Evolutionary conservation across 1,139 yeast genomes (phyloP), one percentile per base, ranked within the genome.

Genomic region (Nakaseomyces bracarensis): DNA sequence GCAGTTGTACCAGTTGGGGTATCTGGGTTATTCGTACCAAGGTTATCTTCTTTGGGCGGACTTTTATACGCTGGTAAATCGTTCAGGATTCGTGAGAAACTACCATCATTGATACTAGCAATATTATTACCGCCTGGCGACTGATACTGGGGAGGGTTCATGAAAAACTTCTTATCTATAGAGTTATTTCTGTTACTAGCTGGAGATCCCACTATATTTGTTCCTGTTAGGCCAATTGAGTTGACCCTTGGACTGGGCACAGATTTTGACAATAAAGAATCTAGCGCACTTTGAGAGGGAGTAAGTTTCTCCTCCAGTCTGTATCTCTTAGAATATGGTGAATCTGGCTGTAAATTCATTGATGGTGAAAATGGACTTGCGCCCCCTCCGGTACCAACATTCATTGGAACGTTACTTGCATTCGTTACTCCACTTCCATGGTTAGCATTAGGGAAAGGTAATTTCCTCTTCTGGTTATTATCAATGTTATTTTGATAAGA

Each of bases 201-300:
- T 8, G 36, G 36, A n/a, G 36, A 33, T 11, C 26, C 36, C n/a
- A 33, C 26, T 13, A 33, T 33, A n/a, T 33, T 33, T 4, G 36
- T 20, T 4, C 36, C 36, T 11, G 28, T n/a, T 4, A 26, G 6
- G 20, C 22, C 25, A 1, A 25, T 23, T 10, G 26, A 11, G 14
- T 18, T 18, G 18, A 25, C 23, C 23, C 54, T 49, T 1, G 60
- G 59, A 27, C 56, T 57, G 11, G 53, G 45, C 2, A 53, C 45
- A 1, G 61, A 49, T 34, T 50, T 53, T 8, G 57, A 49, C 29
- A 60, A 43, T n/a, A 60, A 43, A 1, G 62, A 50, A 35, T 60
- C 61, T 18, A 60, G 42, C 2, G 63, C 60, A n/a, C 60, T 50
- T 29, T 54, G 55, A 5, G 58, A 52, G 1, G 60, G 53, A 1